Evolutionary conservation across 306 rosid genomes (phyloP), one percentile per base, ranked within the genome.

Genomic region (Medicago lupulina): DNA sequence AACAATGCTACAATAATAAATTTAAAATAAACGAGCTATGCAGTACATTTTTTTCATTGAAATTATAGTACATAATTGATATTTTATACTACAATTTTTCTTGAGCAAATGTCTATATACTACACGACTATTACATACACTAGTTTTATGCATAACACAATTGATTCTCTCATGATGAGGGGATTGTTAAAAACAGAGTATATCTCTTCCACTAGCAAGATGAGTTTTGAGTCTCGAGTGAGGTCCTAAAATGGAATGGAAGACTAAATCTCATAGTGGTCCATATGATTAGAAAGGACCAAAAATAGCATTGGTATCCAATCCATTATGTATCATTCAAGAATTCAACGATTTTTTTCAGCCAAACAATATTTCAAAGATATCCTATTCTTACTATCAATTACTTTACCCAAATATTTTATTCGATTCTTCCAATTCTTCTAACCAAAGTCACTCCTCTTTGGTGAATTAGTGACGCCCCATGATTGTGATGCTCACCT

Each of bases 371-470:
- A 28, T 28, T 54, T 72, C 70, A 71, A 79, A 79, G 31, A 79
- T 54, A 54, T 67, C 58, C 40, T 46, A 57, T 58, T 74, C 58
- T 55, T 18, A 5, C 47, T 47, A 67, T 66, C 71, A 7, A 18
- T 73, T 15, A 47, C 18, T 53, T 79, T 68, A 51, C 55, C 61
- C 61, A 14, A 47, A 4, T 79, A 23, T 31, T 31, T 34, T 47
- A 61, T 57, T 73, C 74, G 16, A 79, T 79, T 73, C 64, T 79
- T 46, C 62, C 67, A n/a, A 73, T 79, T 73, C 67, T 80, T 50
- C 72, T 41, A 68, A 68, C 76, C 43, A 80, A 80, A 74, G 46
- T 68, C 65, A 21, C 19, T 34, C 44, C 74, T 67, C 65, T 47
- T 10, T 40, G 53, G 44, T 74, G 34, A 47, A 34, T 58, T 61